phyloP scores from a whole-genome alignment of 108 stramenopile species.

The Epithemia pelagica region DNA sequence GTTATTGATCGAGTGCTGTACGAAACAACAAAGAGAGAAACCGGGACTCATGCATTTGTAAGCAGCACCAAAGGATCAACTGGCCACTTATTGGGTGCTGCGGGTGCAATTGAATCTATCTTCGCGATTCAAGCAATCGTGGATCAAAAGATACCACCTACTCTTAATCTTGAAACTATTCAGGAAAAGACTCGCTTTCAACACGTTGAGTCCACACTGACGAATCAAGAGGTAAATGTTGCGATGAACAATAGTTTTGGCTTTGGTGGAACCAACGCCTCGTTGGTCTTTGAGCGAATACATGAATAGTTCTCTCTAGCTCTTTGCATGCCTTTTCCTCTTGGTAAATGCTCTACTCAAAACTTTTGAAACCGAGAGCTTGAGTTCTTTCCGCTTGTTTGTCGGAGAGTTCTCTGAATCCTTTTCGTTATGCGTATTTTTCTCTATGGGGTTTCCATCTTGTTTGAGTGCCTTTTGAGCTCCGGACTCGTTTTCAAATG shows the following conservation, averaged over 20 bases:
- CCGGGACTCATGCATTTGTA: conserved; percentile 26
- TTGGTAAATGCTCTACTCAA: neutral
- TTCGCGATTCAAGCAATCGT: conserved; percentile 71
- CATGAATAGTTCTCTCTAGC: neutral
- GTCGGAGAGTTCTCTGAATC: neutral
- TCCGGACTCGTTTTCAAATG: conserved; percentile 61
- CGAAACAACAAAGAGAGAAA: neutral
- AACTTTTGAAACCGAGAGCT: neutral
- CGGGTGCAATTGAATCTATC: conserved; percentile 92
- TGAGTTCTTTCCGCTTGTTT: neutral
- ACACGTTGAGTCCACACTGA: conserved; percentile 17
- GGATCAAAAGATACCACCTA: conserved; percentile 68
- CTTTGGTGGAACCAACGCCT: conserved; percentile 98
- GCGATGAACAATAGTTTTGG: conserved; percentile 94
- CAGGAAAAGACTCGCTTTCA: conserved; percentile 18
- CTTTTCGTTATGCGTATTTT: neutral
- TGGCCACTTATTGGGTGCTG: conserved; percentile 95
- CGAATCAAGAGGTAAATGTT: conserved; percentile 17
- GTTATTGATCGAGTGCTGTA: conserved; percentile 62
- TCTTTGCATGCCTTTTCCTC: neutral
- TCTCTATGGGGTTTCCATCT: conserved; percentile 49
- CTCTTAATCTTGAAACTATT: conserved; percentile 61
- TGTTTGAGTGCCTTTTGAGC: conserved; percentile 54
- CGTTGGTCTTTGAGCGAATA: conserved; percentile 60
- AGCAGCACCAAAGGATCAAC: conserved; percentile 94